phyloP scores from a whole-genome alignment of 1,139 yeast species.

The Scheffersomyces segobiensis region DNA sequence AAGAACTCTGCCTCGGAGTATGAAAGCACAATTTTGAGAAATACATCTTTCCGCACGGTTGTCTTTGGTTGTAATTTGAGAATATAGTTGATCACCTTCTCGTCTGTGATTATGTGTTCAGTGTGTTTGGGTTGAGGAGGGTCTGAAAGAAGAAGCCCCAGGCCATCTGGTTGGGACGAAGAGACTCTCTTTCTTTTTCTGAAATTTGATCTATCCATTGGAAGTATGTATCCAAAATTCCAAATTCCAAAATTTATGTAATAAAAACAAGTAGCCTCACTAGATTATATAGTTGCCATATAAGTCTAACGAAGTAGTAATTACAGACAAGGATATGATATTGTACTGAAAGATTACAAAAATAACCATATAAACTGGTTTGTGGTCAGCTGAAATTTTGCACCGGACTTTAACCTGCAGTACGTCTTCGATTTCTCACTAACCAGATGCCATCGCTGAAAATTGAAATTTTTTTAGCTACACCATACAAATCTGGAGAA shows the following conservation, averaged over 20 bases:
- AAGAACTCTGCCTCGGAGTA: conserved; percentile 29
- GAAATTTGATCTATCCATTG: conserved; percentile 5
- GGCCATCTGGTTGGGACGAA: not conserved
- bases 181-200: conserved; percentile 9
- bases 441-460: conserved; percentile 7
- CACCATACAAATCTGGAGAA: conserved; percentile 1
- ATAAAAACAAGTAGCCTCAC: too few relatives aligned
- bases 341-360: not conserved
- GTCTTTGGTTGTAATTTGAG: conserved; percentile 14
- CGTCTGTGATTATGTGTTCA: conserved; percentile 19
- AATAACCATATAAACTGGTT: too few relatives aligned
- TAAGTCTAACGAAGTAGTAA: not conserved
- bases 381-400: not conserved
- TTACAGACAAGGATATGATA: not conserved
- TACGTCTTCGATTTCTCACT: conserved; percentile 2
- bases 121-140: conserved; percentile 1
- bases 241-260: not conserved
- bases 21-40: conserved; percentile 23
- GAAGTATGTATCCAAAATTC: too few relatives aligned
- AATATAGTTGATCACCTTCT: conserved; percentile 19
- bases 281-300: not conserved
- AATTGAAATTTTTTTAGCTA: conserved; percentile 7
- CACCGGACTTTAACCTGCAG: conserved; percentile 3
- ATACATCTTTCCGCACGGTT: conserved; percentile 1
- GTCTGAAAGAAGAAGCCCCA: conserved; percentile 6